A percentile compares a stretch with the other conserved stretches of the same genome.
Evolutionary conservation across 2,329 filamentous ascomycete species (phyloP).

Genomic region (Calonectria hawksworthii): DNA sequence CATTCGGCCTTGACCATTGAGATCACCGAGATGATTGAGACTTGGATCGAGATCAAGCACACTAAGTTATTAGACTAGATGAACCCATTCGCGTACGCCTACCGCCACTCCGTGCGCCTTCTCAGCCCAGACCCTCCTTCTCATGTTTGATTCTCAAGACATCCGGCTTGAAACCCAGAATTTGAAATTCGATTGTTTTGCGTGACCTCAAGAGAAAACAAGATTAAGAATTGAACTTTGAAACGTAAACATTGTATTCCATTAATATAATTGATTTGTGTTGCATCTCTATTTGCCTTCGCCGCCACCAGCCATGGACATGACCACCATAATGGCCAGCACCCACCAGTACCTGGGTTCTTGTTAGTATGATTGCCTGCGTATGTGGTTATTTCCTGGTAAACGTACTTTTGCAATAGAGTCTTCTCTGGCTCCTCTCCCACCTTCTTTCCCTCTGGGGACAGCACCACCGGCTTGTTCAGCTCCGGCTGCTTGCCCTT

Average conservation of each 20-base stretch:
- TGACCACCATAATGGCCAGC: constrained; percentile 65
- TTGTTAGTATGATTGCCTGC: constrained; percentile 49
- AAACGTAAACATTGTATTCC: neutral
- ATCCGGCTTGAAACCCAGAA: neutral
- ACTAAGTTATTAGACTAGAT: neutral
- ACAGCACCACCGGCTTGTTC: constrained; percentile 75
- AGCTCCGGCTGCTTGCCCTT: constrained; percentile 70
- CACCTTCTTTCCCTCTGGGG: constrained; percentile 70
- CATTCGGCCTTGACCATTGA: neutral
- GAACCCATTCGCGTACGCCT: neutral
- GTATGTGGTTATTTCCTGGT: neutral
- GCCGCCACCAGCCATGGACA: constrained; percentile 68
- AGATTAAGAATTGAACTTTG: neutral
- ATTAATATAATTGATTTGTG: constrained; percentile 21
- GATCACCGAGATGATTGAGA: neutral
- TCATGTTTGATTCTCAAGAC: neutral
- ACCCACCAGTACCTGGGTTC: constrained; percentile 75
- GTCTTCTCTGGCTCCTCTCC: constrained; percentile 72
- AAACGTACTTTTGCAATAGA: constrained; percentile 75
- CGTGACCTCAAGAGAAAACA: neutral
- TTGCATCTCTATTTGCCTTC: constrained; percentile 60
- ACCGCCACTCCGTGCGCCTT: neutral
- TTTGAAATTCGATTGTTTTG: neutral
- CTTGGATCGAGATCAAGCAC: neutral
- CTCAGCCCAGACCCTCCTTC: no score